Conservation (phyloP, 129 eudicot species). For the Sambucus nigra region DNA sequence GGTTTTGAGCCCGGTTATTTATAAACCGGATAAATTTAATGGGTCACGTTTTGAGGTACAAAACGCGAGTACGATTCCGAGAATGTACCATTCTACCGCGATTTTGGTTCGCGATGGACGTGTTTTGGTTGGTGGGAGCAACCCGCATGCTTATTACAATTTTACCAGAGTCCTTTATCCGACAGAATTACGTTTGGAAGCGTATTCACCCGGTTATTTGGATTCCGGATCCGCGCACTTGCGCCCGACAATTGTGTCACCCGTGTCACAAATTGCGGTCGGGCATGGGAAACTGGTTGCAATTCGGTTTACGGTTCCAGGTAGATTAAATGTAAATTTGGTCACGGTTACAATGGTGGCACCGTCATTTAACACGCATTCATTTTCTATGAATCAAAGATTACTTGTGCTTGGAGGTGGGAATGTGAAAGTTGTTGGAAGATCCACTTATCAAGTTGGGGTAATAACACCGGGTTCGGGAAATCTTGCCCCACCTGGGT, state of each 20-base stretch:
- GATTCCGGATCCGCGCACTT: conserved; percentile 9
- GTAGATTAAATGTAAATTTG: conserved; percentile 7
- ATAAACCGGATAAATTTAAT: conserved; percentile 21
- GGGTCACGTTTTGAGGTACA: conserved; percentile 41
- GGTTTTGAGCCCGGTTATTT: conserved; percentile 44
- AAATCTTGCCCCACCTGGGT: conserved; percentile 51
- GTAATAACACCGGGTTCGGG: conserved; percentile 34
- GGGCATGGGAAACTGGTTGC: conserved; percentile 19
- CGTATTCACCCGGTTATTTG: conserved; percentile 57
- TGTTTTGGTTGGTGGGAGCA: conserved; percentile 56
- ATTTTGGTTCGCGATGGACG: conserved; percentile 53
- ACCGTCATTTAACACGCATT: conserved; percentile 68
- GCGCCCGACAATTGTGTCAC: conserved; percentile 42
- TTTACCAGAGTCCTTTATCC: conserved; percentile 54
- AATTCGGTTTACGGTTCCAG: conserved; percentile 25
- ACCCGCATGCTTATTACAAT: conserved; percentile 45
- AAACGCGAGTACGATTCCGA: conserved; percentile 30
- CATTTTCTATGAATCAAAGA: conserved; percentile 79
- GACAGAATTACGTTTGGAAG: conserved; percentile 62
- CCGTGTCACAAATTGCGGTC: conserved; percentile 15
- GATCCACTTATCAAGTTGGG: conserved; percentile 18
- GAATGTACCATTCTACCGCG: conserved; percentile 69
- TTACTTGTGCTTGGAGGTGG: conserved; percentile 28
- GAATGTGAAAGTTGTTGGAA: conserved; percentile 11
- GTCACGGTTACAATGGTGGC: conserved; percentile 55